These are phyloP conservation scores for Neurospora sp. DNA, from an alignment of 495 filamentous ascomycete species.

Conservation along the genomic window DNA sequence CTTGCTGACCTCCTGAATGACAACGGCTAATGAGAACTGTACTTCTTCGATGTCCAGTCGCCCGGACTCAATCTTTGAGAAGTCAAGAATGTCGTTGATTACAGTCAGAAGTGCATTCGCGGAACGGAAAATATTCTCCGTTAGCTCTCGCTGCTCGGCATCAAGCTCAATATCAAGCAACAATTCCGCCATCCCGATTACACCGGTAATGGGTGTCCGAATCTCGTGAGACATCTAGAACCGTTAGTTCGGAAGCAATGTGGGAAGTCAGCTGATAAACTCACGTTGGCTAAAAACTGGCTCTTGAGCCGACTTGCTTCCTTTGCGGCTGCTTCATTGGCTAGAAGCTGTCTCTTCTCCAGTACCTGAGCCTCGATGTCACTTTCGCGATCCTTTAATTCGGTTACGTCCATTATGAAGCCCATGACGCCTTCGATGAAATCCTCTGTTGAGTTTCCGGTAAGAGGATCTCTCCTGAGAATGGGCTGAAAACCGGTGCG, in stretches of 20 bases:
- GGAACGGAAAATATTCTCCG: conserved; percentile 70
- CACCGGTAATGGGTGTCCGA: conserved; percentile 59
- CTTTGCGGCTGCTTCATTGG: conserved; percentile 58
- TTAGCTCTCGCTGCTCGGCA: conserved; percentile 61
- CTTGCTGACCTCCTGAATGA: conserved; percentile 61
- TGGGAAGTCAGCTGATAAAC: background rate
- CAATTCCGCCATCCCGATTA: conserved; percentile 64
- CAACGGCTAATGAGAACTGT: conserved; percentile 64
- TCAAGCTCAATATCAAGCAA: conserved; percentile 56
- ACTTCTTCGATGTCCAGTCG: conserved; percentile 64
- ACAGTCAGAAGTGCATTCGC: conserved; percentile 74
- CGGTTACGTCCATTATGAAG: conserved; percentile 58
- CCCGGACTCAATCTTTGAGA: conserved; percentile 79
- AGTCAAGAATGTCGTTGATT: conserved; percentile 84
- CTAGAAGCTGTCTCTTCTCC: conserved; percentile 52
- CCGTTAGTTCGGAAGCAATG: background rate
- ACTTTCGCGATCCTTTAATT: conserved; percentile 47
- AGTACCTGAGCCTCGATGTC: conserved; percentile 46
- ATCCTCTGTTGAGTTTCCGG: conserved; percentile 31
- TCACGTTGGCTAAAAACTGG: conserved; percentile 54
- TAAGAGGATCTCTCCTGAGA: conserved; percentile 36
- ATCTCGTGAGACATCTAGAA: conserved; percentile 79
- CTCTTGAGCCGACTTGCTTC: conserved; percentile 61
- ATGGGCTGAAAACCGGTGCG: conserved; percentile 55
- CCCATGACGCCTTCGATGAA: conserved; percentile 58